Base-by-base conservation (phyloP, 176 grass and related monocot genomes). In the Carex parvula region DNA sequence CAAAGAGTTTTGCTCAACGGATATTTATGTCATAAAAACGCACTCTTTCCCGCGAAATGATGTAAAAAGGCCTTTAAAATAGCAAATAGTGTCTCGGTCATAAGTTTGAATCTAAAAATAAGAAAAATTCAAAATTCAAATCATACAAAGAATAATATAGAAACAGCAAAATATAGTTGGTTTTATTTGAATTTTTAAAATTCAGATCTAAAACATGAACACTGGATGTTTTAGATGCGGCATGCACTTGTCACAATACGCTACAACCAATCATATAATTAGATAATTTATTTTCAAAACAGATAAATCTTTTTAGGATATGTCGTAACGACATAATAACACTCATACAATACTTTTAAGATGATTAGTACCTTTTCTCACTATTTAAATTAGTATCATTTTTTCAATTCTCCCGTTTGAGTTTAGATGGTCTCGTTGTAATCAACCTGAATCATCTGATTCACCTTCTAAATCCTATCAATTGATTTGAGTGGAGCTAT, bases 61-160 rank as follows among this genome's bases (percentile, higher is more conserved):
- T 75, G n/a, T 26, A 54, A 53, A 6, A 1, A 54, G 11, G 1
- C 50, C 29, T 73, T 76, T 54, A 15, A 53, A 17, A 3, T 68
- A 70, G 46, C 10, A 65, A 30, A 73, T 12, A 73, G 44, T 16
- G 46, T 76, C 22, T 16, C 48, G 5, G 11, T 55, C 72, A 56
- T 50, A 50, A 17, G 22, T 21, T 76, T 76, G 48, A 32, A 52
- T 55, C 22, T 22, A 30, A 76, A 33, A 77, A 33, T 77, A 77
- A 33, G 56, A 32, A 77, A 77, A 29, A 56, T 75, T 53, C 11
- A 75, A 33, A 77, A 17, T 30, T 56, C 73, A 77, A 55, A 77
- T 56, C 73, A 73, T 32, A 56, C 15, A 30, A 54, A 24, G 6
- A 30, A 30, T 12, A 56, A 33, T 77, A 30, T 15, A 77, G 30